Evolutionary conservation across 2,329 filamentous ascomycete genomes (phyloP), one percentile per base, ranked within the genome.

Genomic region (Paecilomyces sp.): DNA sequence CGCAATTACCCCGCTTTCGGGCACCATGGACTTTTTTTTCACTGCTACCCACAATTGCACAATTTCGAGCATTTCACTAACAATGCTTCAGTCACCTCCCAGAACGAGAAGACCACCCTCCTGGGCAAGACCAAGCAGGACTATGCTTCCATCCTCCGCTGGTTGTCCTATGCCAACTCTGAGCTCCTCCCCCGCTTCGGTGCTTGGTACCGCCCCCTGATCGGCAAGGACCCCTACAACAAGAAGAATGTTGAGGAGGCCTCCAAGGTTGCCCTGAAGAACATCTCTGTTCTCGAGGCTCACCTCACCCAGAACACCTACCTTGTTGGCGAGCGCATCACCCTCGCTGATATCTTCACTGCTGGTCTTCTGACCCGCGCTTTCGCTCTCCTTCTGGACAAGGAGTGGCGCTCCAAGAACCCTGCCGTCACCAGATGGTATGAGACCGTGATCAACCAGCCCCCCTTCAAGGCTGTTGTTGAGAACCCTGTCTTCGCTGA

Each of bases 51-150:
- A 57, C 59, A 58, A 22, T 65, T 65, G 30, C 60, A 61, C 54
- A 34, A 65, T 58, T 50, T 58, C 57, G 30, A 54, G 36, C 28
- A 63, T 36, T 70, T 72, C 66, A 74, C 66, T 67, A 61, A 56
- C 55, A 56, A 56, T 61, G 58, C 63, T 74, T 12, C 62, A 97
- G 94, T 99, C 77, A 92, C 94, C 73, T 97, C 94, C 71, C 94
- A 99, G 83, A 99, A 99, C 80, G 94, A 97, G 88, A 97, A 97
- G 89, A 99, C 94, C 72, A 95, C 92, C 70, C 92, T 99, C 68
- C 88, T 99, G 72, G 94, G 94, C 76, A 97, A 97, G 89, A 99
- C 92, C 82, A 99, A 99, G 89, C 93, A 99, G 85, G 94, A 99
- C 87, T 93, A 97, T 80, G 94, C 94, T 71, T 92, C 92, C 69